phyloP scores from a whole-genome alignment of 495 filamentous ascomycete genomes.

The Sphaerosporella brunnea region DNA sequence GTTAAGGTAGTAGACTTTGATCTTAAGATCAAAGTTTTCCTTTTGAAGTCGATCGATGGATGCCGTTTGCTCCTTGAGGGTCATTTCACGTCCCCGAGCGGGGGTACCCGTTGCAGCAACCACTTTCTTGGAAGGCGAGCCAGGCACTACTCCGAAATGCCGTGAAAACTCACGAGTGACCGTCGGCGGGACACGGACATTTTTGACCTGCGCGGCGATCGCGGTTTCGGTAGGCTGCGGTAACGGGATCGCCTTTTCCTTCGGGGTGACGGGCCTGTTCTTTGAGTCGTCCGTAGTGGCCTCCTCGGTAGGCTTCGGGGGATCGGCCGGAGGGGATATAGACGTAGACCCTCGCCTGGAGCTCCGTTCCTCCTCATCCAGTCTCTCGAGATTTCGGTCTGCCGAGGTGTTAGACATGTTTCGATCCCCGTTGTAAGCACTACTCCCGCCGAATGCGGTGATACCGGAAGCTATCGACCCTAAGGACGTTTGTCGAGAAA shows the following conservation, averaged over 20 bases:
- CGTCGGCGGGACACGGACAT: conserved; percentile 78
- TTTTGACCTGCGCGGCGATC: conserved; percentile 68
- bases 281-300: neutral
- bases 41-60: conserved; percentile 91
- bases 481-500: conserved; percentile 69
- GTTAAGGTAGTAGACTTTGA: conserved; percentile 92
- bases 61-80: conserved; percentile 89
- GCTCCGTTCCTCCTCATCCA: conserved; percentile 41
- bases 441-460: conserved; percentile 40
- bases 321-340: neutral
- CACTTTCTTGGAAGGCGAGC: conserved; percentile 40
- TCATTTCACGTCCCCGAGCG: conserved; percentile 62
- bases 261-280: conserved; percentile 28
- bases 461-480: conserved; percentile 91
- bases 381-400: conserved; percentile 40
- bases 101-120: conserved; percentile 33
- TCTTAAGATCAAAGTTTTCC: conserved; percentile 92
- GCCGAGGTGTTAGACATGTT: conserved; percentile 18
- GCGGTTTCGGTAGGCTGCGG: conserved; percentile 65
- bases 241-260: conserved; percentile 35
- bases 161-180: conserved; percentile 62
- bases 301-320: neutral
- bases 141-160: conserved; percentile 31
- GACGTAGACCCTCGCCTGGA: conserved; percentile 25
- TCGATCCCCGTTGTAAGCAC: conserved; percentile 13